Conservation (phyloP, 1,284 basidiomycete genomes). For the Pholiota adiposa region DNA sequence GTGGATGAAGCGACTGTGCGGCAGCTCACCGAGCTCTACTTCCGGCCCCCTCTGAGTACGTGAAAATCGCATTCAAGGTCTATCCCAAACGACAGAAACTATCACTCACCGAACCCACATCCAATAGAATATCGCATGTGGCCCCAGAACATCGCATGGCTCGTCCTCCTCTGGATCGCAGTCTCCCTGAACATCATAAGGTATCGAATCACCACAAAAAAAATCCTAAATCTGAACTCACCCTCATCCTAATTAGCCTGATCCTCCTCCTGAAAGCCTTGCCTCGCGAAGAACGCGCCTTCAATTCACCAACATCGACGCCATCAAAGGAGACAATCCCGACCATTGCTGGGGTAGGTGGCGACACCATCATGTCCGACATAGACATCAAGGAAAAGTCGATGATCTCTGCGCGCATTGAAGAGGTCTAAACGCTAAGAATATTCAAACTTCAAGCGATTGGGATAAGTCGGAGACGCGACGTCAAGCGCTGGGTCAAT, state of each 20-base stretch:
- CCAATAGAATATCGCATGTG: conserved; percentile 14
- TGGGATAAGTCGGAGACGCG: no score
- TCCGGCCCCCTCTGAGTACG: conserved; percentile 33
- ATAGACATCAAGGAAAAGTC: background rate
- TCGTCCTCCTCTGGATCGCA: conserved; percentile 21
- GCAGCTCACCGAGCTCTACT: conserved; percentile 26
- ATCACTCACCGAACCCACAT: background rate
- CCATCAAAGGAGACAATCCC: no score
- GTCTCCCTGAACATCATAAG: conserved; percentile 10
- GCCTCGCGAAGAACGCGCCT: background rate
- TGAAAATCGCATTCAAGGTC: background rate
- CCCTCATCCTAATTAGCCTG: background rate
- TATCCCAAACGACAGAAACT: background rate
- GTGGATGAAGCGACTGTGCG: conserved; percentile 24
- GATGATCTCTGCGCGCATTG: background rate
- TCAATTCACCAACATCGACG: no score
- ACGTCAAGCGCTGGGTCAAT: no score
- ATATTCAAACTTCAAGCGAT: no score
- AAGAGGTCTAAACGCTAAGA: background rate
- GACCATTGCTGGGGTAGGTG: background rate
- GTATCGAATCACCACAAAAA: background rate
- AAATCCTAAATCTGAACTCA: no score
- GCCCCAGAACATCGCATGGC: conserved; percentile 20
- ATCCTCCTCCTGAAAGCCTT: background rate
- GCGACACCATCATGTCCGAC: background rate